Evolutionary conservation across 2,329 filamentous ascomycete genomes (phyloP).

Genomic region (Aspergillus pseudonomiae): DNA sequence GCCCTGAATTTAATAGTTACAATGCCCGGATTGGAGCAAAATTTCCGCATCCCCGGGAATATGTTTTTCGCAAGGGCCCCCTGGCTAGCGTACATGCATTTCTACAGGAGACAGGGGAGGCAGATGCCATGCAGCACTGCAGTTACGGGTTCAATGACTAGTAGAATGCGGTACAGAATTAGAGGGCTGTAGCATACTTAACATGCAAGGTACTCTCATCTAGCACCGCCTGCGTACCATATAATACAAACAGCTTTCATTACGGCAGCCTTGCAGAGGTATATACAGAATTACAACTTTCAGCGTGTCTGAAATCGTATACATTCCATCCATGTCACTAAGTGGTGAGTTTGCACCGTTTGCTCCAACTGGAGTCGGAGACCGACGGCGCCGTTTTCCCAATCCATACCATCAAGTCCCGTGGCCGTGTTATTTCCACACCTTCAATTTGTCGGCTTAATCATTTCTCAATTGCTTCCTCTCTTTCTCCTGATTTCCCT

Average conservation of each 20-base stretch:
- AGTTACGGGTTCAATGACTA: background rate
- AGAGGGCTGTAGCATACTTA: background rate
- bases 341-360: constrained; percentile 26
- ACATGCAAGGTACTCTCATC: background rate
- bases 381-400: constrained; percentile 1
- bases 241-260: background rate
- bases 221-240: background rate
- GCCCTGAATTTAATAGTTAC: background rate
- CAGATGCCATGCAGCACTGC: background rate
- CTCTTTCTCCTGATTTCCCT: background rate
- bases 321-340: background rate
- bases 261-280: background rate
- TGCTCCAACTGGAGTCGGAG: constrained; percentile 17
- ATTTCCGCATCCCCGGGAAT: background rate
- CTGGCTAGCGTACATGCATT: background rate
- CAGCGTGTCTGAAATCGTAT: background rate
- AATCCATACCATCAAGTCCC: background rate
- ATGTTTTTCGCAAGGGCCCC: background rate
- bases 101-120: background rate
- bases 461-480: background rate
- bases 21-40: background rate
- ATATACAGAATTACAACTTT: background rate
- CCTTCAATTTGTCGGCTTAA: background rate
- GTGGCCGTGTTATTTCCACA: constrained; percentile 10
- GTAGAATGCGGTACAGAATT: background rate